Percentiles rank a stretch among this genome's conserved stretches.
phyloP scores from a whole-genome alignment of 2,329 filamentous ascomycete species.

The Ophiostoma australiae region DNA sequence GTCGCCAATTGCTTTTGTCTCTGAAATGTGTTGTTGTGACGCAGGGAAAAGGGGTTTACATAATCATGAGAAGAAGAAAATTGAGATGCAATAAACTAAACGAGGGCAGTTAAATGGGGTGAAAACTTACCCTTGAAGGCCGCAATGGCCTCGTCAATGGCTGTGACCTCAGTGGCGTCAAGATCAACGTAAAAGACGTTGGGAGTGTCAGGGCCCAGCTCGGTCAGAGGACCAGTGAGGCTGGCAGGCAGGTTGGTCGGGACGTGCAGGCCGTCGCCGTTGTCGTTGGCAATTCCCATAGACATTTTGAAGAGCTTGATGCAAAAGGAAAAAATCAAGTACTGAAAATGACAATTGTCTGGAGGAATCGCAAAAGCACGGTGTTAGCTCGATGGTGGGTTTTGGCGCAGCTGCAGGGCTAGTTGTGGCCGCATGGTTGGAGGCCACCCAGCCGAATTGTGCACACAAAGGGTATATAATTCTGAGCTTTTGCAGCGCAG shows the following conservation, averaged over 20 bases:
- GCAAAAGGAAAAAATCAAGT: background rate
- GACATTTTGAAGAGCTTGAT: background rate
- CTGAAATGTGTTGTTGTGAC: background rate
- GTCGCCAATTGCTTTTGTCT: background rate
- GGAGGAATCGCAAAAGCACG: background rate
- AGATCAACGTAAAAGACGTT: conserved; percentile 24
- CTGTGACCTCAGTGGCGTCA: conserved; percentile 24
- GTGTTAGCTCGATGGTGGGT: background rate
- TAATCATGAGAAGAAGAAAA: background rate
- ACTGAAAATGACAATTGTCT: background rate
- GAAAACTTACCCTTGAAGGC: conserved; percentile 31
- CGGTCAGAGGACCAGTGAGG: conserved; percentile 21
- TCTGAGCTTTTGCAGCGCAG: background rate
- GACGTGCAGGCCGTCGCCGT: background rate
- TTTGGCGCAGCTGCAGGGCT: background rate
- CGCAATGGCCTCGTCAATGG: conserved; percentile 31
- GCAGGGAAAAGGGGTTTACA: background rate
- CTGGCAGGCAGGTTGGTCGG: conserved; percentile 6
- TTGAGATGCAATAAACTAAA: background rate
- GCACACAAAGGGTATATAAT: background rate
- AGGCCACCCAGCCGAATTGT: background rate
- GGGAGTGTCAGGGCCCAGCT: conserved; percentile 20
- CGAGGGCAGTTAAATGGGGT: background rate
- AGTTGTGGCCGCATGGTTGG: background rate
- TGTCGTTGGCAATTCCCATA: background rate